Base-by-base conservation (phyloP, 164 flowering plant genomes). In the Santalum album region DNA sequence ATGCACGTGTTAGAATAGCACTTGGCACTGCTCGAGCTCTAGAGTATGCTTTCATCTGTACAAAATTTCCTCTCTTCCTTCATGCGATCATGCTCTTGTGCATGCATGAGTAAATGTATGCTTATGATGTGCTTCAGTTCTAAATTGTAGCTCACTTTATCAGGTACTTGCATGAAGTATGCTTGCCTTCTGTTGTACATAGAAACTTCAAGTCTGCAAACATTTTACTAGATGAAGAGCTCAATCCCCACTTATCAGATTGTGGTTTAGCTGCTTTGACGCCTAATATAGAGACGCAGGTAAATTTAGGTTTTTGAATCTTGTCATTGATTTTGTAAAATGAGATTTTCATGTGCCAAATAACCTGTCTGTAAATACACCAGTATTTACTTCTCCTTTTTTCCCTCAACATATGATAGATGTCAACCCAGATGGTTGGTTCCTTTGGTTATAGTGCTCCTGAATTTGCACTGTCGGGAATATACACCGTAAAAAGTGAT, bases 141-240 rank as follows among this genome's bases (percentile, higher is more conserved):
- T 66, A 26, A 66, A 56, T 32, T 18, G 11, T 20, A 1, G 12
- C 25, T 51, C 25, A 32, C 51, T 53, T 16, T 53, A 20, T 60
- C 79, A 92, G 99, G 86, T 92, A 92, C 75, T 72, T 92, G 86
- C 99, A 92, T 72, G 99, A 92, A 70, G 96, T 92, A 26, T 92
- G 99, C 69, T 62, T 83, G 70, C 99, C 99, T 49, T 81, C 85
- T 32, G 87, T 87, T 66, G 96, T 92, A 45, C 99, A 92, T 75
- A 84, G 96, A 77, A 92, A 92, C 78, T 79, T 92, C 60, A 92
- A 92, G 75, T 83, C 99, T 1, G 95, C 96, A 54, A 92, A 92
- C 58, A 85, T 92, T 59, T 81, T 92, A 56, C 91, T 92, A 25
- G 95, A 92, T 62, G 95, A 83, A 49, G 96, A 89, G 69, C 80